These are phyloP conservation scores for Oldenlandia corymbosa DNA, from an alignment of 257 asterid species.

Conservation along the genomic window DNA sequence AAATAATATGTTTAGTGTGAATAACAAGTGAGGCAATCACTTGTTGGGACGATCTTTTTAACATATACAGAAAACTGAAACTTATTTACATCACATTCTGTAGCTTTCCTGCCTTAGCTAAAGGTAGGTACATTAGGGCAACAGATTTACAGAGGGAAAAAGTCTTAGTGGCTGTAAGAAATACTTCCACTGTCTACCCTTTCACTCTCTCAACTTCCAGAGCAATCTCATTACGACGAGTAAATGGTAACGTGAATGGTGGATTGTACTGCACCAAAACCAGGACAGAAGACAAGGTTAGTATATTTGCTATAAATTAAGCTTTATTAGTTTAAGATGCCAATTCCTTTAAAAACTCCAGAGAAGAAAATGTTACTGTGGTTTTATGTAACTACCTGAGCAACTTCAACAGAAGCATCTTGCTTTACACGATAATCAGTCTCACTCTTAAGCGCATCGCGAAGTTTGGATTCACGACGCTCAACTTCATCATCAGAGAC, in stretches of 20 bases:
- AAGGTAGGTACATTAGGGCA: background rate
- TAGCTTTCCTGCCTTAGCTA: background rate
- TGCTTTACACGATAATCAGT: constrained; percentile 46
- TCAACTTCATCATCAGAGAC: constrained; percentile 69
- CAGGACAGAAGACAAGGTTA: constrained; percentile 9
- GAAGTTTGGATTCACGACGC: constrained; percentile 55
- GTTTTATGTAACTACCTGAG: constrained; percentile 48
- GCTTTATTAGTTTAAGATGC: background rate
- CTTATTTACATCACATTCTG: background rate
- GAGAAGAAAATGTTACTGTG: background rate
- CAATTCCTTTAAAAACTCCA: background rate
- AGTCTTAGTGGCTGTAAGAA: background rate
- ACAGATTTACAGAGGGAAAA: background rate
- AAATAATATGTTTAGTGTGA: background rate
- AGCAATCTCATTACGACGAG: constrained; percentile 84
- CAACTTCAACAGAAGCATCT: constrained; percentile 58
- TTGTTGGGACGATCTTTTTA: background rate
- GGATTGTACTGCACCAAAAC: constrained; percentile 75
- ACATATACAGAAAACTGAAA: background rate
- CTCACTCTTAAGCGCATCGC: constrained; percentile 44
- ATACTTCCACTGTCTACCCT: constrained; percentile 25
- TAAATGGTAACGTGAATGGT: constrained; percentile 80
- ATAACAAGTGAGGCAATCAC: background rate
- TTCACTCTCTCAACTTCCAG: constrained; percentile 76
- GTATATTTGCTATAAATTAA: background rate